Evolutionary conservation across 768 basidiomycete species (phyloP).

Genomic region (Lentinula sp.): DNA sequence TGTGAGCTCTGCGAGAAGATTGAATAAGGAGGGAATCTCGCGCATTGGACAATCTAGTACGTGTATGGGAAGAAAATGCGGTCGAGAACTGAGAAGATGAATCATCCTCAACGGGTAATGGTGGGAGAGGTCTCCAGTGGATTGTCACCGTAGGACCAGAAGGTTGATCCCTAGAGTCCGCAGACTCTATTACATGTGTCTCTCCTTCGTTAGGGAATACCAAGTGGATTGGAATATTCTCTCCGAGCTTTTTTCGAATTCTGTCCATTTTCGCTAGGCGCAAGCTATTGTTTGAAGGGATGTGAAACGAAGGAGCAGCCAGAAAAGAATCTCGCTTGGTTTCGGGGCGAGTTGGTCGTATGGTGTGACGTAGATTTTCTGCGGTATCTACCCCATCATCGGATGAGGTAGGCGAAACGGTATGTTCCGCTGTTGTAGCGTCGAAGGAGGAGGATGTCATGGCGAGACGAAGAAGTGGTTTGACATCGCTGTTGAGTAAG

Average conservation of each 20-base stretch:
- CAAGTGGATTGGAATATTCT: constrained; percentile 54
- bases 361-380: background rate
- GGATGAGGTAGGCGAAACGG: background rate
- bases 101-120: background rate
- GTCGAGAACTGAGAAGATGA: background rate
- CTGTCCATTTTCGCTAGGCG: constrained; percentile 60
- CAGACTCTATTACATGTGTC: background rate
- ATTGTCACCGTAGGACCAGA: background rate
- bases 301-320: constrained; percentile 15
- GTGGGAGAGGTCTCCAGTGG: background rate
- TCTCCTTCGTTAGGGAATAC: constrained; percentile 39
- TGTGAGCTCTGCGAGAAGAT: background rate
- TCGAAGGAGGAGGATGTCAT: background rate
- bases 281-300: constrained; percentile 32
- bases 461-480: constrained; percentile 17
- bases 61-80: background rate
- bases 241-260: constrained; percentile 54
- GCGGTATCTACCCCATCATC: background rate
- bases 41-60: background rate
- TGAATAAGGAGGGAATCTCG: background rate
- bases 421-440: background rate
- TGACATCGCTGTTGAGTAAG: background rate
- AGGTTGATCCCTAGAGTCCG: background rate
- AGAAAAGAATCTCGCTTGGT: constrained; percentile 8
- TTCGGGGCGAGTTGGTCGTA: constrained; percentile 12